Conservation (phyloP, 371 early-diverging fungal genomes). For the Apophysomyces variabilis region DNA sequence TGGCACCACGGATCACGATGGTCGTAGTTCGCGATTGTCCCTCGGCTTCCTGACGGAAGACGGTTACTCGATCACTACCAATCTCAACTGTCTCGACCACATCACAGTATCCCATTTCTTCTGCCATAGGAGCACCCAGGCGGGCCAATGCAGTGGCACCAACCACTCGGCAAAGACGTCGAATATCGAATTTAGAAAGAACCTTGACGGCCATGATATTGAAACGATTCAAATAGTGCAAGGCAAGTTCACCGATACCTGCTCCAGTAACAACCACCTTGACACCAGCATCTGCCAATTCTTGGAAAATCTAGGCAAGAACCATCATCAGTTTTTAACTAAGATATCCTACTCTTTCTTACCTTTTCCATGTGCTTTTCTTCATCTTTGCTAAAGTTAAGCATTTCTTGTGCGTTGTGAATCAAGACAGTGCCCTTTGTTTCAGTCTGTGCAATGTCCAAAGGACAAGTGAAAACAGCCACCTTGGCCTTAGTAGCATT, state of each 20-base stretch:
- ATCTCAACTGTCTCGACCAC: conserved; percentile 95
- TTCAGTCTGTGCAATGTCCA: conserved; percentile 97
- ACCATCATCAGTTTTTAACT: background rate
- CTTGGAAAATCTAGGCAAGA: conserved; percentile 67
- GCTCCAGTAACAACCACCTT: conserved; percentile 93
- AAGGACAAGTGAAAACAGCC: conserved; percentile 96
- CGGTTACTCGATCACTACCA: conserved; percentile 95
- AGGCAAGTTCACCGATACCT: conserved; percentile 91
- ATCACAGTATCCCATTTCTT: conserved; percentile 98
- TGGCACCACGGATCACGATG: conserved; percentile 97
- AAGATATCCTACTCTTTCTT: background rate
- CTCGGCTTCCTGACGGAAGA: conserved; percentile 86
- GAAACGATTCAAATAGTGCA: conserved; percentile 94
- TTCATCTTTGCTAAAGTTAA: conserved; percentile 96
- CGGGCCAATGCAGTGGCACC: conserved; percentile 95
- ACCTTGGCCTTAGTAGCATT: conserved; percentile 86
- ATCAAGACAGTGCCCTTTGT: conserved; percentile 99
- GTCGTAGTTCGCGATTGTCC: conserved; percentile 89
- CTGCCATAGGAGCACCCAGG: conserved; percentile 91
- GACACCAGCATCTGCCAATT: conserved; percentile 90
- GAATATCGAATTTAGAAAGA: conserved; percentile 94
- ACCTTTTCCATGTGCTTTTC: conserved; percentile 76
- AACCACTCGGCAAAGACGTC: conserved; percentile 92
- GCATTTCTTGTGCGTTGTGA: conserved; percentile 96
- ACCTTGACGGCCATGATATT: conserved; percentile 91